Base-by-base conservation (phyloP, 495 filamentous ascomycete genomes). In the Aspergillus olivimuriae region DNA sequence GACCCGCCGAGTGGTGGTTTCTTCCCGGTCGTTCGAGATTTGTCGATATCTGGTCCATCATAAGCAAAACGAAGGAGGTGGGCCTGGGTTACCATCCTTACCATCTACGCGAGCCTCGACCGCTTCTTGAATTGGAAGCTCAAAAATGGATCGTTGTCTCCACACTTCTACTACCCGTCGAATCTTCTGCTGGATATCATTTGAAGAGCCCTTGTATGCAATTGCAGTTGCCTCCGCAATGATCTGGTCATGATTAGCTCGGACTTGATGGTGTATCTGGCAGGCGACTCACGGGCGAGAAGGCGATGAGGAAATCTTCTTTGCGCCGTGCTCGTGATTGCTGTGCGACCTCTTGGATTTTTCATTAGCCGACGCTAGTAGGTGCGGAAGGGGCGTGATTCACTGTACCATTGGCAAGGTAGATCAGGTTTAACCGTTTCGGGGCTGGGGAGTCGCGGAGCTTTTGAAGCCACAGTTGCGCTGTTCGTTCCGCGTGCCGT, bases 281-380 rank as follows among this genome's bases (percentile, higher is more conserved):
- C 10, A 16, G 7, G 12, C 17, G 3, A 69, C 69, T 56, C 44
- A 81, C 79, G 7, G 89, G 88, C 3, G 87, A 84, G 62, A 95
- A 96, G 4, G 92, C 89, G 20, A 83, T 77, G 12, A 95, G 65
- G 52, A 99, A 99, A 42, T 99, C 92, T 23, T 89, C 80, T 67
- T 94, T 95, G 34, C 80, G 78, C 32, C 89, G 84, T 16, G 83
- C 87, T 58, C 91, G 94, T 8, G 89, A 94, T 58, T 96, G 91
- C 57, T 99, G 92, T 17, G 84, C 83, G 33, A 99, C 87, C 72
- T 99, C 92, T 94, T n/a, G n/a, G n/a, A n/a, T n/a, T n/a, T n/a
- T n/a, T n/a, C n/a, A n/a, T n/a, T n/a, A n/a, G n/a, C n/a, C n/a
- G n/a, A n/a, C n/a, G n/a, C n/a, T n/a, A n/a, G n/a, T n/a, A n/a